Conservation (phyloP, 805 yeast genomes). For the Saccharomycopsis sp. region DNA sequence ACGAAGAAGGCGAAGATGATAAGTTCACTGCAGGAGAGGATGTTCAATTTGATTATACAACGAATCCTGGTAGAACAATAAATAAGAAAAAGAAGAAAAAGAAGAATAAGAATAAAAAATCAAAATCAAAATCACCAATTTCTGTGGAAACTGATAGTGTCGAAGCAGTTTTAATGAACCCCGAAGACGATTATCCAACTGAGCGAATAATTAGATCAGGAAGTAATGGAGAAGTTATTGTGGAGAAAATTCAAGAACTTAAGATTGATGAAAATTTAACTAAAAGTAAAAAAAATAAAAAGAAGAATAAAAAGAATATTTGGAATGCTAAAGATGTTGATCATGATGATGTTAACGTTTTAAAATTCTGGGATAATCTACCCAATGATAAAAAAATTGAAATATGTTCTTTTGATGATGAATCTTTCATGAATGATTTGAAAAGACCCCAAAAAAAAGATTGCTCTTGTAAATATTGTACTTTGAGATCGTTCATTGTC, state of each 20-base stretch:
- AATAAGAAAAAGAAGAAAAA: too few species aligned
- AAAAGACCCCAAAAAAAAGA: conserved; percentile 1
- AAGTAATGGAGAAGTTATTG: conserved; percentile 16
- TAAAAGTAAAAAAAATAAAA: background rate
- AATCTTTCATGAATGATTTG: conserved; percentile 2
- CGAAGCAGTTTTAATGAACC: too few species aligned
- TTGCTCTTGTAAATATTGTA: conserved; percentile 3
- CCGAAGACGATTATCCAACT: conserved; percentile 15
- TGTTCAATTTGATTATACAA: too few species aligned
- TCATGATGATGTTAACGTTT: background rate
- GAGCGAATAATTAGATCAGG: conserved; percentile 6
- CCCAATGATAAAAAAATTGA: background rate
- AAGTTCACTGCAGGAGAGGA: too few species aligned
- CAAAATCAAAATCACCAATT: too few species aligned
- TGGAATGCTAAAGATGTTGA: conserved; percentile 1
- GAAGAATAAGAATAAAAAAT: too few species aligned
- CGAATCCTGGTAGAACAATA: too few species aligned
- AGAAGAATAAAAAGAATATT: background rate
- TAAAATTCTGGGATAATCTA: conserved; percentile 3
- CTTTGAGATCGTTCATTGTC: too few species aligned
- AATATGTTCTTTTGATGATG: conserved; percentile 5
- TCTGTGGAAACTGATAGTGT: too few species aligned
- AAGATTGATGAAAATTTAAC: background rate
- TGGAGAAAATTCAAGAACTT: conserved; percentile 14
- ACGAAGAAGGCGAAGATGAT: too few species aligned